Percentiles rank a stretch among this genome's conserved stretches.
Evolutionary conservation across 1,284 basidiomycete species (phyloP).

Genomic region (Ceratobasidium sp.): DNA sequence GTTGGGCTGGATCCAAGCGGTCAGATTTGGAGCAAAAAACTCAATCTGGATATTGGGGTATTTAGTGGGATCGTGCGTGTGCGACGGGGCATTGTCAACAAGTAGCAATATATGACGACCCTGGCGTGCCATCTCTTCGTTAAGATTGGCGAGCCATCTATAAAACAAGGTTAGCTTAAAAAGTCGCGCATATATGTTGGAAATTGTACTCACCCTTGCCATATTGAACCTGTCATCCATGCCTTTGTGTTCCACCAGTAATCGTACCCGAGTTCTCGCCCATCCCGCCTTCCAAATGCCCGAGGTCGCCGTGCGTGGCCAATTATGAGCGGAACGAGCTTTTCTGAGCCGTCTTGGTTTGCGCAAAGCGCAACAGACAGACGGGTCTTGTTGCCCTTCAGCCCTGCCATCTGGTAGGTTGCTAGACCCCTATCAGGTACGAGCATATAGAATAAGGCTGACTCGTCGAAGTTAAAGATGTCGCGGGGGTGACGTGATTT

Average conservation of each 20-base stretch:
- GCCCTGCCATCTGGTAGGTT: constrained; percentile 27
- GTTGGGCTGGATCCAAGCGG: constrained; percentile 32
- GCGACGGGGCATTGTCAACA: constrained; percentile 20
- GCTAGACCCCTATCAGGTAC: constrained; percentile 20
- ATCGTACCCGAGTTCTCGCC: constrained; percentile 53
- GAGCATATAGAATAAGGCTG: constrained; percentile 28
- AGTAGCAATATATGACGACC: constrained; percentile 21
- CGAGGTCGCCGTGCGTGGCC: constrained; percentile 54
- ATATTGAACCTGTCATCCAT: constrained; percentile 56
- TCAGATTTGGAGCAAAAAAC: constrained; percentile 32
- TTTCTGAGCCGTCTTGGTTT: constrained; percentile 56
- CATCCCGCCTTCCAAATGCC: constrained; percentile 52
- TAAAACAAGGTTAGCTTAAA: not conserved
- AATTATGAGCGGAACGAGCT: constrained; percentile 54
- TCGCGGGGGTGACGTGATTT: not conserved
- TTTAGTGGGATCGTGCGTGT: constrained; percentile 2
- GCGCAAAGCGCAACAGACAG: constrained; percentile 55
- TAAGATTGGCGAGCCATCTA: constrained; percentile 11
- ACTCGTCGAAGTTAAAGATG: constrained; percentile 42
- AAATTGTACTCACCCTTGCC: constrained; percentile 47
- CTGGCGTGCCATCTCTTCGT: constrained; percentile 11
- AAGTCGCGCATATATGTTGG: not conserved
- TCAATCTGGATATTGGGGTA: constrained; percentile 19
- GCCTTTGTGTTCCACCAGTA: constrained; percentile 56
- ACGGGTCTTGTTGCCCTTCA: constrained; percentile 42